Percentiles rank a stretch among this genome's conserved stretches.
phyloP scores from a whole-genome alignment of 352 stramenopile species.

The Thraustochytrium sp. region DNA sequence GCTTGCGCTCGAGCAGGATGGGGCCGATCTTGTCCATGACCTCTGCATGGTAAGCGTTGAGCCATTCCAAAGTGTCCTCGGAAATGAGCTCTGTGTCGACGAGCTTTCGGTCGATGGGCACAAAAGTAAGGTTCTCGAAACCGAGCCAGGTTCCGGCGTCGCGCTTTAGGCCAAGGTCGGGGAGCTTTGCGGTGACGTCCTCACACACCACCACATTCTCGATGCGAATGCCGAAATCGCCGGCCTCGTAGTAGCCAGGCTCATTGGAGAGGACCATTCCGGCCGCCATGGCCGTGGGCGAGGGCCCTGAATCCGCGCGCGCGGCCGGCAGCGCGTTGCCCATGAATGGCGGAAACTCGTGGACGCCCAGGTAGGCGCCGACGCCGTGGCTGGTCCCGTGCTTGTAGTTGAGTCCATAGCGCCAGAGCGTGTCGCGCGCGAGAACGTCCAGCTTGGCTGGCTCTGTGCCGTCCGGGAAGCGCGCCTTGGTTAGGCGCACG shows the following conservation, averaged over 20 bases:
- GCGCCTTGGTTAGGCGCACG: conserved; percentile 84
- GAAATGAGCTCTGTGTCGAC: conserved; percentile 86
- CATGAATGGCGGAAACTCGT: conserved; percentile 75
- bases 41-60: conserved; percentile 71
- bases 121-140: conserved; percentile 94
- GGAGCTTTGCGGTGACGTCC: conserved; percentile 61
- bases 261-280: conserved; percentile 98
- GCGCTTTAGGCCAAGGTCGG: conserved; percentile 44
- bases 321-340: conserved; percentile 43
- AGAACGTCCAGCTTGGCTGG: conserved; percentile 79
- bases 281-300: conserved; percentile 56
- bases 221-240: conserved; percentile 96
- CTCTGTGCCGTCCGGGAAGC: conserved; percentile 66
- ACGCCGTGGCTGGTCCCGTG: conserved; percentile 96
- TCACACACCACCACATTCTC: conserved; percentile 94
- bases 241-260: conserved; percentile 95
- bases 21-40: not conserved
- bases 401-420: conserved; percentile 88
- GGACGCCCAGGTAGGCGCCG: conserved; percentile 90
- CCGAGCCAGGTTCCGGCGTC: conserved; percentile 43
- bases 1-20: not conserved
- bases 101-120: conserved; percentile 95
- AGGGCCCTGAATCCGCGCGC: not conserved
- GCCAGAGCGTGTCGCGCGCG: conserved; percentile 88
- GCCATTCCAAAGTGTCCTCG: conserved; percentile 82